Conservation (phyloP, 805 yeast genomes). For the Cyberlindnera saturnus region DNA sequence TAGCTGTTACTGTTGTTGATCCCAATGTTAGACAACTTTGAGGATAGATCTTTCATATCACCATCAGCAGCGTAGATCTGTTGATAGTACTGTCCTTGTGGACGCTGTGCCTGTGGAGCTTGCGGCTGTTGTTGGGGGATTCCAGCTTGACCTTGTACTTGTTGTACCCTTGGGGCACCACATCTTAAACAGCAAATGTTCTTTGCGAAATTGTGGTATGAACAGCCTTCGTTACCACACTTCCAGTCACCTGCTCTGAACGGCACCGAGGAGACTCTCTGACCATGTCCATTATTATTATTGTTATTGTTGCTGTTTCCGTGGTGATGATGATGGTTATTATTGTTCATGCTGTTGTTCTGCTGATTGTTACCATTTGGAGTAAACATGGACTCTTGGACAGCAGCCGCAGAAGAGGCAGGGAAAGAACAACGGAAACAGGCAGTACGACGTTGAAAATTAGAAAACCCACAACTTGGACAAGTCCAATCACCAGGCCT, state of each 20-base stretch:
- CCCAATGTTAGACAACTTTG: constrained; percentile 17
- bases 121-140: constrained; percentile 4
- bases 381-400: constrained; percentile 47
- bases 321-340: constrained; percentile 3
- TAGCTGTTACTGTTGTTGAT: neutral
- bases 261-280: constrained; percentile 57
- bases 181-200: constrained; percentile 83
- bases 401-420: constrained; percentile 63
- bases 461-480: constrained; percentile 91
- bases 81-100: constrained; percentile 6
- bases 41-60: constrained; percentile 15
- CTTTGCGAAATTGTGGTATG: constrained; percentile 90
- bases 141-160: constrained; percentile 6
- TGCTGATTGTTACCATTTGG: constrained; percentile 7
- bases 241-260: constrained; percentile 98
- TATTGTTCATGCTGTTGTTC: constrained; percentile 7
- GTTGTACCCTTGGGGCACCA: constrained; percentile 57
- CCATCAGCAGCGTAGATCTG: constrained; percentile 2
- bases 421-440: constrained; percentile 93
- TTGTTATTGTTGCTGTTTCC: constrained; percentile 13
- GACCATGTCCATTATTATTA: constrained; percentile 15
- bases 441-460: constrained; percentile 89
- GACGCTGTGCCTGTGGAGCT: constrained; percentile 6
- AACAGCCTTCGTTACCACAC: constrained; percentile 71
- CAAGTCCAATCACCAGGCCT: constrained; percentile 99